Evolutionary conservation across 2,329 filamentous ascomycete species (phyloP).

Genomic region (Fusarium secorum): DNA sequence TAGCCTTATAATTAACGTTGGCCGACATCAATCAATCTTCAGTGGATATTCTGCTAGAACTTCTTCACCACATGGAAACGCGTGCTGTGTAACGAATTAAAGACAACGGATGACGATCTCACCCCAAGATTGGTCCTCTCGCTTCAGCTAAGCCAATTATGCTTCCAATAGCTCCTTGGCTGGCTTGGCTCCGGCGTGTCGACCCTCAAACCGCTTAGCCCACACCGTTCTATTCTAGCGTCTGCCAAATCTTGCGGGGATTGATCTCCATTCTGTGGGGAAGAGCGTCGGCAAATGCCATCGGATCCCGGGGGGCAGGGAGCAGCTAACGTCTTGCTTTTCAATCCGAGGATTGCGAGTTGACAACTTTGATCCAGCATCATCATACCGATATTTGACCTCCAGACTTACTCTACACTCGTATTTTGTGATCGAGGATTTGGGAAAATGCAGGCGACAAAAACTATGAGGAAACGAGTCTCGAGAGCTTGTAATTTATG

Average conservation of each 20-base stretch:
- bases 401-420: no score
- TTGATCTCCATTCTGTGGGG: constrained; percentile 14
- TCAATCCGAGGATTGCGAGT: constrained; percentile 3
- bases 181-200: neutral
- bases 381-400: neutral
- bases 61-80: neutral
- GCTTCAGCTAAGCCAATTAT: neutral
- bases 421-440: no score
- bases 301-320: constrained; percentile 12
- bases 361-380: neutral
- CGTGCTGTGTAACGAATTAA: neutral
- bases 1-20: neutral
- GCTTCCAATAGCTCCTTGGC: neutral
- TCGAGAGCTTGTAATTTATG: constrained; percentile 37
- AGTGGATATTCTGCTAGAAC: neutral
- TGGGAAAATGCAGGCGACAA: constrained; percentile 21
- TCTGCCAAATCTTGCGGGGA: constrained; percentile 1
- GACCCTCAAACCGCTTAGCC: neutral
- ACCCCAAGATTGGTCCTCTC: neutral
- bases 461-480: constrained; percentile 27
- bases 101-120: neutral
- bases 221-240: neutral
- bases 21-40: neutral
- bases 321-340: constrained; percentile 10
- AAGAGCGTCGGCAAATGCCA: constrained; percentile 18